These are phyloP conservation scores for Botrytis sinoallii DNA, from an alignment of 2,329 filamentous ascomycete species.

Conservation along the genomic window DNA sequence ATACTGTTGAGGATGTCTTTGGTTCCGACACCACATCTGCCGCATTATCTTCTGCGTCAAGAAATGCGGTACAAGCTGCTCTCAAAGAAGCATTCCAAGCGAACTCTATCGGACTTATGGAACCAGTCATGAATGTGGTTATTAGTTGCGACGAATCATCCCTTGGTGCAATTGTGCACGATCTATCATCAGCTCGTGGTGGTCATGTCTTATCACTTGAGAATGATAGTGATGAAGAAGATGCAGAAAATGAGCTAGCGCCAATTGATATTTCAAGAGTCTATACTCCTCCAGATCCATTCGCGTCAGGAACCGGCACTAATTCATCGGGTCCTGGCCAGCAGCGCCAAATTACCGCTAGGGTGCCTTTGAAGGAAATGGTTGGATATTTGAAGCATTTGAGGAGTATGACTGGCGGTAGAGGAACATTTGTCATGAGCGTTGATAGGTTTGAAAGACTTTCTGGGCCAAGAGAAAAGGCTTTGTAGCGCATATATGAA, in stretches of 20 bases:
- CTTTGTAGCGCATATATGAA: conserved; percentile 23
- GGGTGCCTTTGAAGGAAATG: conserved; percentile 95
- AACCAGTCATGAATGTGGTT: conserved; percentile 88
- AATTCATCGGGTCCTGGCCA: conserved; percentile 47
- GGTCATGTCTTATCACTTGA: conserved; percentile 71
- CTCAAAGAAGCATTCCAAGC: conserved; percentile 59
- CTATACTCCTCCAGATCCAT: conserved; percentile 87
- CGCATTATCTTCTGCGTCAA: conserved; percentile 65
- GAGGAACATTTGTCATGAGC: conserved; percentile 74
- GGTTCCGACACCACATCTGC: conserved; percentile 64
- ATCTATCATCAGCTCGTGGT: conserved; percentile 71
- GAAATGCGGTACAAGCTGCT: conserved; percentile 64
- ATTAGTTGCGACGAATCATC: conserved; percentile 82
- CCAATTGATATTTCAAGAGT: conserved; percentile 69
- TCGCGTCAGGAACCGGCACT: conserved; percentile 51
- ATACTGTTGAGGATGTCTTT: conserved; percentile 63
- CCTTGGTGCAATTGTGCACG: conserved; percentile 79
- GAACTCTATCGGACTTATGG: conserved; percentile 66
- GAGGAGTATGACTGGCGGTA: conserved; percentile 80
- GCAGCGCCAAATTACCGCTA: conserved; percentile 69
- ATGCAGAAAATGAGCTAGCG: conserved; percentile 20
- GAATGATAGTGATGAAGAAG: conserved; percentile 31
- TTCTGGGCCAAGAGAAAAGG: conserved; percentile 51
- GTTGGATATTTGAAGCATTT: conserved; percentile 89
- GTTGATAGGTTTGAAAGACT: conserved; percentile 70